Evolutionary conservation across 2,329 filamentous ascomycete species (phyloP), one percentile per base, ranked within the genome.

Genomic region (Trichoderma asperellum): DNA sequence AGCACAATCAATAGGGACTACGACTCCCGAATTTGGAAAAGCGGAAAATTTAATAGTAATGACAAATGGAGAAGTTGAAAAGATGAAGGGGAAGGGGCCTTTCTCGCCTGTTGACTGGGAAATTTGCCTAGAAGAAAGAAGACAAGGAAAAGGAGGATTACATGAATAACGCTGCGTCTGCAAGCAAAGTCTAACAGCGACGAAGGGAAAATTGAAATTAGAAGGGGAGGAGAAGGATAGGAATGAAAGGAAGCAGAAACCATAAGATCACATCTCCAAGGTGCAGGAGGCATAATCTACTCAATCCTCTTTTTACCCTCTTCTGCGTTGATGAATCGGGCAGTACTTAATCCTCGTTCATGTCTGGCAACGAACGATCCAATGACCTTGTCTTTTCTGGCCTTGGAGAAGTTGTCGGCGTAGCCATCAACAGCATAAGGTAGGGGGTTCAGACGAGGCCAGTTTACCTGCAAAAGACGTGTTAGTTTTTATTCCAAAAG

Each of bases 231-330:
- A 70, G 56, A 72, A 68, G 21, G 40, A 59, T 21, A 24, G 24
- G 68, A 49, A 37, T 65, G 69, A 60, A 61, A 68, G 66, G 32
- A 68, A 32, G 62, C 63, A 29, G 52, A 62, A 35, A 16, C 40
- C 34, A 10, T 7, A n/a, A 47, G 18, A 57, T 40, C 16, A n/a
- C 6, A n/a, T 53, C 12, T 29, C 57, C 64, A 47, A 40, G 61
- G 18, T 24, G 18, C 32, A 12, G 11, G 34, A n/a, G 12, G 34
- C n/a, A 49, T 29, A 49, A 29, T 75, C 74, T 87, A 94, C 79
- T 99, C 96, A 77, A 97, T 96, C 79, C 96, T 92, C 87, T 97
- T 99, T 87, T 99, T 99, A 65, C 96, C 96, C 81, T 99, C 96
- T 80, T 99, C 96, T 67, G 96, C 88, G 74, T 91, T 96, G 37